Evolutionary conservation across 169 alveolate species (phyloP).

Genomic region (Cryptosporidium parvum): DNA sequence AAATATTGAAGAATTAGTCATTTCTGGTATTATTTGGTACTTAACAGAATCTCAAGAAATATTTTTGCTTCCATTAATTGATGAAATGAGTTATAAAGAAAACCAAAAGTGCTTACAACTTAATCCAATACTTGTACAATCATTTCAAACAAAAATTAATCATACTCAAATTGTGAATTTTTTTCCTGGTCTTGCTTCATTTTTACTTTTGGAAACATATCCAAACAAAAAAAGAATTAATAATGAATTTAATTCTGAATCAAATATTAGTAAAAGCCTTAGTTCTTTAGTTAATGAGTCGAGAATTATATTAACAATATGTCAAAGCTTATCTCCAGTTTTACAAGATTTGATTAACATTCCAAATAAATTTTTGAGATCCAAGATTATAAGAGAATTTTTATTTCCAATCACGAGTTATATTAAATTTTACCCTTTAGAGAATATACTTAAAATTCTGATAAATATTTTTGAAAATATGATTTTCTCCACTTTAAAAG

Average conservation of each 20-base stretch:
- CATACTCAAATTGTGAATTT: constrained; percentile 12
- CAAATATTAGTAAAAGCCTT: neutral
- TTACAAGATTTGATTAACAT: constrained; percentile 8
- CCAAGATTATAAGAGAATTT: constrained; percentile 3
- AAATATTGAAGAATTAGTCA: neutral
- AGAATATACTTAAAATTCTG: neutral
- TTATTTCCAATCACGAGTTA: constrained; percentile 1
- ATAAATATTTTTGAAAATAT: constrained; percentile 42
- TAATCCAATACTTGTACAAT: constrained; percentile 30
- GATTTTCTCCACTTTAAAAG: neutral
- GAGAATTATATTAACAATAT: neutral
- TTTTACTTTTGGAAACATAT: constrained; percentile 18
- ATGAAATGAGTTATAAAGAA: neutral
- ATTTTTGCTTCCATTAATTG: constrained; percentile 23
- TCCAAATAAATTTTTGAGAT: neutral
- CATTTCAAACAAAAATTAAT: neutral
- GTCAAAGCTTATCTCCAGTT: constrained; percentile 22
- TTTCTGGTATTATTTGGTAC: constrained; percentile 63
- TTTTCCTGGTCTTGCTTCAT: constrained; percentile 48
- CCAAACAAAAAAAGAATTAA: neutral
- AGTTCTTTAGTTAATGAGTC: neutral
- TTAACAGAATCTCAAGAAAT: constrained; percentile 16
- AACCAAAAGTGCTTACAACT: neutral
- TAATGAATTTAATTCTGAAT: neutral
- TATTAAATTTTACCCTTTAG: constrained; percentile 28